These are phyloP conservation scores for Citrus australasica DNA, from an alignment of 345 rosid genomes.

Conservation along the genomic window DNA sequence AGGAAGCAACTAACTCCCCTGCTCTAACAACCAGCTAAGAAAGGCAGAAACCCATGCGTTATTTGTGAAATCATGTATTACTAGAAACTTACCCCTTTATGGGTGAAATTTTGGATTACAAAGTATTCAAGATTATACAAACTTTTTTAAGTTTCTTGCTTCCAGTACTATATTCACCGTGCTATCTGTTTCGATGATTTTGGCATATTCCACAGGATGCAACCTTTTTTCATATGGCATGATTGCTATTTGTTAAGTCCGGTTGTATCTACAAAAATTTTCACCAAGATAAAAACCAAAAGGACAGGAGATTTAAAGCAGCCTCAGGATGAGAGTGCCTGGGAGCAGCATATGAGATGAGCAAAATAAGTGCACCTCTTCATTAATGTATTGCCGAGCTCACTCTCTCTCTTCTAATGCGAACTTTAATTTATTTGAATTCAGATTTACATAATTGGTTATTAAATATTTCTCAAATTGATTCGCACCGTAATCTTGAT, in stretches of 20 bases:
- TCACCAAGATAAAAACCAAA: background rate
- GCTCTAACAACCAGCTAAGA: background rate
- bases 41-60: background rate
- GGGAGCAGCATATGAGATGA: background rate
- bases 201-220: background rate
- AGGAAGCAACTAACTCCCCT: conserved; percentile 7
- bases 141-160: background rate
- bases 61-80: conserved; percentile 8
- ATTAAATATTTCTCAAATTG: too few species aligned
- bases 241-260: background rate
- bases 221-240: background rate
- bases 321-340: background rate
- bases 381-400: background rate
- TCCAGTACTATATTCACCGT: background rate
- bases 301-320: background rate
- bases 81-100: background rate
- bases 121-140: conserved; percentile 1
- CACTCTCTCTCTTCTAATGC: background rate
- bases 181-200: background rate
- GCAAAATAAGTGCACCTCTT: background rate
- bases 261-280: background rate
- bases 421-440: background rate
- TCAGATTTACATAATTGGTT: background rate
- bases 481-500: too few species aligned
- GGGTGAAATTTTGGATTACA: conserved; percentile 34